Evolutionary conservation across 441 rosid genomes (phyloP), one percentile per base, ranked within the genome.

Genomic region (Pelargonium fulgidum): DNA sequence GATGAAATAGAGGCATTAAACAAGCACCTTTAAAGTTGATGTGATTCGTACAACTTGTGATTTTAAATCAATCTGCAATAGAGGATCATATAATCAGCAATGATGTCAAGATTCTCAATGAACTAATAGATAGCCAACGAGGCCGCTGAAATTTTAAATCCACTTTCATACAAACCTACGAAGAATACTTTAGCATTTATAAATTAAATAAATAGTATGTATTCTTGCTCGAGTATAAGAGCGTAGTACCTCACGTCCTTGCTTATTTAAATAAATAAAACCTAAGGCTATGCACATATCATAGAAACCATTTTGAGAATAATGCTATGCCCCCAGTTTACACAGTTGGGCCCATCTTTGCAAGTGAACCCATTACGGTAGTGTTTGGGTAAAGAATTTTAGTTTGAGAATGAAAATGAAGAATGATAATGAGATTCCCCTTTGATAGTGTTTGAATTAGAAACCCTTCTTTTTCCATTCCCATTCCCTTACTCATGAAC

Each of bases 31-130:
- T 22, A 92, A 72, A 8, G 88, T 80, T 6, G 96, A 85, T 1
- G 85, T 72, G 65, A 84, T 70, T 14, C 99, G 97, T 44, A 83
- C 90, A 62, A 95, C 75, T 20, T 89, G 94, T 11, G 96, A 88
- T 0, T 91, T 88, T 77, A 88, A 82, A 86, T 92, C 96, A 82
- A 92, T 79, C 99, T 92, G 86, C 87, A 84, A 64, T 4, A 70
- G 17, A 62, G 52, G 22, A 76, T 0, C 13, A 3, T 4, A 14
- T 6, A 3, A 48, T 62, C 64, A 67, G 47, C 44, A 36, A 3
- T 11, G 29, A 20, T 19, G 0, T 8, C 12, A 58, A 58, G 62
- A 19, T 58, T 7, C 29, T 17, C 29, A 58, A 19, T 58, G 29
- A 58, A 58, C 24, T 16, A 58, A 19, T 2, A 0, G 5, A 58